Evolutionary conservation across 495 filamentous ascomycete species (phyloP), one percentile per base, ranked within the genome.

Genomic region (Penicillium atrosanguineum): DNA sequence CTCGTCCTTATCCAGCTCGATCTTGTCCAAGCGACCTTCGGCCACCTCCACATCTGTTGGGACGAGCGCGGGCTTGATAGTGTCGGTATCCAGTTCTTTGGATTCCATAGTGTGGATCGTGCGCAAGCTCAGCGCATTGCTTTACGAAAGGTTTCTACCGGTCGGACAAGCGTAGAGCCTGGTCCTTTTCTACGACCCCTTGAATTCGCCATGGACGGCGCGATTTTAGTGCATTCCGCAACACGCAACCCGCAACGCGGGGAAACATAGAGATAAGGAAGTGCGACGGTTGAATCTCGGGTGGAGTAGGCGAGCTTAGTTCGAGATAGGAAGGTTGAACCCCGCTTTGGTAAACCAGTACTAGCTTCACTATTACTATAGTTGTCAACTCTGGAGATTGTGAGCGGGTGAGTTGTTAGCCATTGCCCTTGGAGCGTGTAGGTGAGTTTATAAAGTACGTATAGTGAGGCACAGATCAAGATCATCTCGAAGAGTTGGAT

Each of bases 1-100:
- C 0, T 51, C 53, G 6, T 57, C 45, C 6, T 63, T 50, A 6
- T 76, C 65, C 1, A 70, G 52, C 34, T 75, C 67, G 7, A 67
- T 46, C 21, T 72, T 66, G 11, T 57, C 56, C 6, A 70, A 36
- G 23, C 58, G 57, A 6, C 67, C 72, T 31, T 68, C 52, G 15
- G 54, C 70, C 6, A 73, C 44, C 28, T 67, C 61, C 19, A 57
- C 57, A 26, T 69, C 68, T 1, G 44, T 34, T 25, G 29, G 48
- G 11, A 52, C 14, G 14, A 53, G 28, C 8, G 18, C 29, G 0
- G 63, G 57, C 34, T 60, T 60, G 26, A 55, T n/a, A 1, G 31
- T 56, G 29, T 63, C 55, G 11, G 57, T 49, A 5, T 48, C 20
- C 9, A 26, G 20, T 4, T 61, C 29, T 39, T 59, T 56, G 9